Percentiles rank a stretch among this genome's conserved stretches.
phyloP scores from a whole-genome alignment of 225 moss, liverwort and hornwort species.

The Thuidium tamariscinum region DNA sequence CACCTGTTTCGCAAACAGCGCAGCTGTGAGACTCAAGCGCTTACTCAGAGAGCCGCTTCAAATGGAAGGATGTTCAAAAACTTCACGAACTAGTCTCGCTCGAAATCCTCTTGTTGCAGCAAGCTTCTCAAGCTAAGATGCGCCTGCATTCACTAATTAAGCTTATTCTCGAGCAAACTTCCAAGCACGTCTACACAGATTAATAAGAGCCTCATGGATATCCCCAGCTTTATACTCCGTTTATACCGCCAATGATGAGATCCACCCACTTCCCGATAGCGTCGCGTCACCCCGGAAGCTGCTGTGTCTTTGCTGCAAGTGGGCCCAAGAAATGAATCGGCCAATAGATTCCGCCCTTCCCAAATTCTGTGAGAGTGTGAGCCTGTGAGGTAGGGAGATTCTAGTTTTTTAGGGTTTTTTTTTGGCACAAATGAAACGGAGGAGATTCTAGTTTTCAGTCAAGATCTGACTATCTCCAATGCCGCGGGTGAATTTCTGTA shows the following conservation, averaged over 20 bases:
- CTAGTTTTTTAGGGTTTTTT: too few relatives aligned
- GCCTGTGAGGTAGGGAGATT: neutral
- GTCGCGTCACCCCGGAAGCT: neutral
- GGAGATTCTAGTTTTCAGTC: too few relatives aligned
- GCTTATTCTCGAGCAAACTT: neutral
- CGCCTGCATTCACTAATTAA: too few relatives aligned
- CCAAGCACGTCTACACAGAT: too few relatives aligned
- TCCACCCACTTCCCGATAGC: neutral
- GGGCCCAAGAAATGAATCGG: neutral
- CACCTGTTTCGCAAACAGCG: neutral
- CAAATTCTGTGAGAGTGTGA: too few relatives aligned
- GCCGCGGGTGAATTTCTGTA: too few relatives aligned
- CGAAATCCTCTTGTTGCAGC: neutral
- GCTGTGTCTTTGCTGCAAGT: neutral
- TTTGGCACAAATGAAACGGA: too few relatives aligned
- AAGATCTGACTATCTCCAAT: neutral
- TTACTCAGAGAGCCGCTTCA: neutral
- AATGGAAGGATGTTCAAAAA: neutral
- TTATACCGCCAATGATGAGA: too few relatives aligned
- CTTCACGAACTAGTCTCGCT: neutral
- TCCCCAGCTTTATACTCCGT: neutral
- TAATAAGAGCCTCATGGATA: accelerated
- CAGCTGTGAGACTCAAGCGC: neutral
- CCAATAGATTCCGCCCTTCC: too few relatives aligned
- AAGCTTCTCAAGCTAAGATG: neutral